Percentiles rank a stretch among this genome's conserved stretches.
These are phyloP conservation scores for Tricholoma saponaceum DNA, from an alignment of 768 basidiomycete species.

Conservation along the genomic window DNA sequence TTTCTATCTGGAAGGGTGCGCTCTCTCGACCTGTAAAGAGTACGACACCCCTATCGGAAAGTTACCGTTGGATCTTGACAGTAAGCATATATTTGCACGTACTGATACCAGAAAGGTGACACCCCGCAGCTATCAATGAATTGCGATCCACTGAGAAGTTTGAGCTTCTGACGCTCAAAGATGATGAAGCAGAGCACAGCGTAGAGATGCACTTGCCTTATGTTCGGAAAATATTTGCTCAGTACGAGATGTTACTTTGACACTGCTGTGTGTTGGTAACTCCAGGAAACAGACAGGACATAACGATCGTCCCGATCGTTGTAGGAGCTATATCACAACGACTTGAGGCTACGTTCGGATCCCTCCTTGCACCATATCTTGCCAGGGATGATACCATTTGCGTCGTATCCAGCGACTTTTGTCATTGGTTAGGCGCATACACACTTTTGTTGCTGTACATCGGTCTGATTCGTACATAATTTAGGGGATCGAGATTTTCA, in stretches of 20 bases:
- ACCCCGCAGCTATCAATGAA: constrained; percentile 55
- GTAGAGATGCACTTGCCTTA: constrained; percentile 98
- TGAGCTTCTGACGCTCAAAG: constrained; percentile 52
- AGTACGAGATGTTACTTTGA: constrained; percentile 36
- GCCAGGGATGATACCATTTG: constrained; percentile 76
- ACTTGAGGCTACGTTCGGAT: constrained; percentile 61
- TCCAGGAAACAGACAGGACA: constrained; percentile 49
- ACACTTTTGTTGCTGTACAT: background rate
- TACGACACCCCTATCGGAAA: constrained; percentile 88
- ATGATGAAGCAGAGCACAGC: constrained; percentile 94
- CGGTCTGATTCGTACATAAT: background rate
- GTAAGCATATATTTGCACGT: constrained; percentile 39
- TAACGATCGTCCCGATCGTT: constrained; percentile 84
- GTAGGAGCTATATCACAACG: constrained; percentile 72
- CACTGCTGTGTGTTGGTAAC: background rate
- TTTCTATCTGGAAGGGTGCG: constrained; percentile 82
- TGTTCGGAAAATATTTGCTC: constrained; percentile 78
- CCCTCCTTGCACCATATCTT: constrained; percentile 77
- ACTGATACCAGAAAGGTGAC: constrained; percentile 1
- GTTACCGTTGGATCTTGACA: constrained; percentile 72
- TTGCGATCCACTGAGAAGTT: constrained; percentile 68
- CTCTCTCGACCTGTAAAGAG: constrained; percentile 68
- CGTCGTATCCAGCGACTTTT: constrained; percentile 94
- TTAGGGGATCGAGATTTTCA: constrained; percentile 79
- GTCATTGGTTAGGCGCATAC: constrained; percentile 73